Percentiles rank a stretch among this genome's conserved stretches.
These are phyloP conservation scores for Gloeophyllum trabeum DNA, from an alignment of 768 basidiomycete species.

Conservation along the genomic window DNA sequence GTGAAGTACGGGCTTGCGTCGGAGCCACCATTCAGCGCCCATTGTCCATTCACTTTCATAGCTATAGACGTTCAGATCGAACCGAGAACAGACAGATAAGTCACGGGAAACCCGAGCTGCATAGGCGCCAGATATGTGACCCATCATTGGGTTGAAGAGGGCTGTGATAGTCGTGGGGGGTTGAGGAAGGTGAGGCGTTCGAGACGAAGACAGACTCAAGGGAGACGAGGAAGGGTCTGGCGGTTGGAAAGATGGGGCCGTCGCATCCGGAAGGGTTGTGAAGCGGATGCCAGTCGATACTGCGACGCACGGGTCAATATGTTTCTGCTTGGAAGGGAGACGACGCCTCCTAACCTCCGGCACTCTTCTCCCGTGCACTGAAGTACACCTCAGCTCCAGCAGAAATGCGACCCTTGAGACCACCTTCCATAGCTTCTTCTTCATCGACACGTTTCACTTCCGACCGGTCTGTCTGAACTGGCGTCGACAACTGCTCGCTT, in stretches of 20 bases:
- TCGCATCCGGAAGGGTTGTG: conserved; percentile 78
- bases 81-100: conserved; percentile 78
- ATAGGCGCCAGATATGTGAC: conserved; percentile 87
- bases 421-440: conserved; percentile 87
- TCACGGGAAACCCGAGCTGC: conserved; percentile 80
- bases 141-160: conserved; percentile 92
- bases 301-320: conserved; percentile 17
- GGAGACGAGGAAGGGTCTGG: conserved; percentile 24
- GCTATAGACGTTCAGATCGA: conserved; percentile 95
- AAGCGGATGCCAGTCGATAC: conserved; percentile 94
- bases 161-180: conserved; percentile 94
- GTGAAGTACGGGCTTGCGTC: conserved; percentile 28
- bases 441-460: conserved; percentile 81
- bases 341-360: conserved; percentile 54
- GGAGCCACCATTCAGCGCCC: conserved; percentile 94
- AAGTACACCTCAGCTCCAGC: conserved; percentile 91
- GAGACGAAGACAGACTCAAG: conserved; percentile 17
- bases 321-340: not conserved
- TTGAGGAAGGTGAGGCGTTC: conserved; percentile 35
- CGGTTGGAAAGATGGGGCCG: conserved; percentile 51
- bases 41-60: conserved; percentile 95
- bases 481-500: conserved; percentile 12
- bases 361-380: conserved; percentile 86
- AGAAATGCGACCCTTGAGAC: conserved; percentile 81
- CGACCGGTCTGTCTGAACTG: conserved; percentile 7